Percentiles rank a stretch among this genome's conserved stretches.
These are phyloP conservation scores for Claviceps purpurea DNA, from an alignment of 2,329 filamentous ascomycete species.

Conservation along the genomic window DNA sequence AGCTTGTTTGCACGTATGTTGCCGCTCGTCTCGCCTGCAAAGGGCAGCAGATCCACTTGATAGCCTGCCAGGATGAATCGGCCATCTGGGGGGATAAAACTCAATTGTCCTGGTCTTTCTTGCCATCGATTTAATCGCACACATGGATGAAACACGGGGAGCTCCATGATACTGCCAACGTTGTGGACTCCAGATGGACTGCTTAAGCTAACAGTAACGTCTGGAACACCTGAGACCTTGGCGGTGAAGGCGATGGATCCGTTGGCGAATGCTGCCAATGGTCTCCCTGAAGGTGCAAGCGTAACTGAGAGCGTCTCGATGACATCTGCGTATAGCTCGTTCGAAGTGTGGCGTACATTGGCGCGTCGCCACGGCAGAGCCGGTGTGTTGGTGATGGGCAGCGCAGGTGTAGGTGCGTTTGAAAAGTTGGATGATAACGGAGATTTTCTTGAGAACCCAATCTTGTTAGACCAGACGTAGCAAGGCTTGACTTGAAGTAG, in stretches of 20 bases:
- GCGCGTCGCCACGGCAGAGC: conserved; percentile 76
- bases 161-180: conserved; percentile 60
- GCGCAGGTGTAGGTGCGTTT: conserved; percentile 24
- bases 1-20: conserved; percentile 48
- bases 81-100: conserved; percentile 90
- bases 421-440: conserved; percentile 24
- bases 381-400: conserved; percentile 33
- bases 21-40: conserved; percentile 43
- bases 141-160: conserved; percentile 93
- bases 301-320: conserved; percentile 82
- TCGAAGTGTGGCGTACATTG: conserved; percentile 90
- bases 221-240: conserved; percentile 88
- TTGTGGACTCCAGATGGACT: conserved; percentile 71
- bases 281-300: conserved; percentile 77
- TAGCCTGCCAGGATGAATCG: conserved; percentile 89
- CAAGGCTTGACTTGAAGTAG: neutral
- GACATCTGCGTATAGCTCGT: conserved; percentile 93
- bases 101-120: conserved; percentile 79
- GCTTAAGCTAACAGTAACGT: conserved; percentile 69
- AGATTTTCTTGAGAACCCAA: conserved; percentile 22
- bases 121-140: conserved; percentile 84
- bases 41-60: conserved; percentile 78
- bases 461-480: neutral
- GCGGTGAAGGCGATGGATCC: conserved; percentile 90
- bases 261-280: conserved; percentile 74